Evolutionary conservation across 2,329 filamentous ascomycete genomes (phyloP).

Genomic region (Scortechinia acanthostroma): DNA sequence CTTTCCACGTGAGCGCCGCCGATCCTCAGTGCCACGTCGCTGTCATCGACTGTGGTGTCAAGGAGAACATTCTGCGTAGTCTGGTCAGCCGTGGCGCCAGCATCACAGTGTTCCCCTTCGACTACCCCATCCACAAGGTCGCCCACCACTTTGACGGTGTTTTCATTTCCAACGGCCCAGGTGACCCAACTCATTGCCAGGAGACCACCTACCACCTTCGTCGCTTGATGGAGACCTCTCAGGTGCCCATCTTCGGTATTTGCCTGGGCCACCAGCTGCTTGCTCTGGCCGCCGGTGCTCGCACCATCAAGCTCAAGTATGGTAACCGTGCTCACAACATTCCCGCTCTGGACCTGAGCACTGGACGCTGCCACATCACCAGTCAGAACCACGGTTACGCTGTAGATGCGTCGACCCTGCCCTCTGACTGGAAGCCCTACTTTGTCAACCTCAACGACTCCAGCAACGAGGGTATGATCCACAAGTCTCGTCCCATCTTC

Average conservation of each 20-base stretch:
- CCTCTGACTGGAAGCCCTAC: constrained; percentile 89
- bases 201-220: constrained; percentile 87
- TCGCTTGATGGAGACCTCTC: constrained; percentile 83
- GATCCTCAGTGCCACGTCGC: constrained; percentile 84
- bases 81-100: constrained; percentile 85
- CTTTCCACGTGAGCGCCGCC: constrained; percentile 85
- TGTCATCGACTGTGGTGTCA: constrained; percentile 94
- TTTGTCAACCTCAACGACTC: constrained; percentile 98
- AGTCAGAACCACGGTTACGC: constrained; percentile 98
- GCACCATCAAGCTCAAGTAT: constrained; percentile 96
- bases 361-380: constrained; percentile 95
- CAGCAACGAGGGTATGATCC: constrained; percentile 92
- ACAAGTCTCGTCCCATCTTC: constrained; percentile 93
- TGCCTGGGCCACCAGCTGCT: constrained; percentile 95
- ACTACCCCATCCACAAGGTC: constrained; percentile 97
- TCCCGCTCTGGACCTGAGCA: constrained; percentile 86
- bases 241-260: constrained; percentile 93
- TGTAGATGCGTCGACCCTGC: constrained; percentile 76
- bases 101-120: constrained; percentile 88
- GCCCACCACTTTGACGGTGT: constrained; percentile 96
- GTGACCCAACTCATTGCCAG: constrained; percentile 94
- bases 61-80: constrained; percentile 97
- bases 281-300: constrained; percentile 78
- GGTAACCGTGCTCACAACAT: constrained; percentile 99
- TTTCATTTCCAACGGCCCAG: constrained; percentile 97